Conservation (phyloP, 2,329 filamentous ascomycete genomes). For the Nothophaeocryptopus gaeumannii region DNA sequence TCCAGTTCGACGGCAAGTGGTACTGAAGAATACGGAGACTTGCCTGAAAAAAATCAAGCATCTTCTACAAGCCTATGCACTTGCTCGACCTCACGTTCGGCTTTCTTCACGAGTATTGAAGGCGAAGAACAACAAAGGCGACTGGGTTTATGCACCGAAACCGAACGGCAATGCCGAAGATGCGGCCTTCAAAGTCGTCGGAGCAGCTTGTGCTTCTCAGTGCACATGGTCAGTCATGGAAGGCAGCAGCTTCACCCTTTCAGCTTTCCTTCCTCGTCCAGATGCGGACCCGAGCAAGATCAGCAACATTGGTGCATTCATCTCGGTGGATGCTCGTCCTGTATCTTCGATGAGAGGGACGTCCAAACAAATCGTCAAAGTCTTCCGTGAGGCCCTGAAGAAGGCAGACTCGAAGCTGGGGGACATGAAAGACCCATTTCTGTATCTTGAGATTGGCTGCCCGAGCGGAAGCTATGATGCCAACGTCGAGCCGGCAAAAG, state of each 20-base stretch:
- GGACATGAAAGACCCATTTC: constrained; percentile 54
- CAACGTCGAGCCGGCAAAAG: constrained; percentile 70
- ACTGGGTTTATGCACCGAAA: constrained; percentile 64
- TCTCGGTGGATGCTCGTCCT: constrained; percentile 68
- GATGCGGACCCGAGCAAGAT: constrained; percentile 44
- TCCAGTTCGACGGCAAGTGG: constrained; percentile 62
- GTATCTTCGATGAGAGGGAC: constrained; percentile 56
- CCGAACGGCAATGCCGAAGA: constrained; percentile 52
- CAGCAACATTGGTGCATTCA: constrained; percentile 49
- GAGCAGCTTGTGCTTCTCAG: constrained; percentile 54
- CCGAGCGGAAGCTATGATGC: constrained; percentile 63
- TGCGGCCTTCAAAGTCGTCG: constrained; percentile 60
- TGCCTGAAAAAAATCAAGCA: constrained; percentile 57
- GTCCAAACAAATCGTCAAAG: constrained; percentile 57
- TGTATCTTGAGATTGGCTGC: constrained; percentile 63
- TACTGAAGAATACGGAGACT: constrained; percentile 58
- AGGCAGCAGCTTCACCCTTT: constrained; percentile 46
- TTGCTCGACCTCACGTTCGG: constrained; percentile 63
- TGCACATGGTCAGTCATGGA: constrained; percentile 48
- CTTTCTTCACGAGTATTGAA: constrained; percentile 61
- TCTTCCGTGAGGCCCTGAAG: constrained; percentile 54
- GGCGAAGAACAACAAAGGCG: constrained; percentile 47
- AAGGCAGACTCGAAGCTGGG: constrained; percentile 25
- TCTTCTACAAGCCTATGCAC: constrained; percentile 62
- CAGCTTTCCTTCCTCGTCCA: constrained; percentile 58